Base-by-base conservation (phyloP, 2,329 filamentous ascomycete genomes). In the Pseudogymnoascus sp. region DNA sequence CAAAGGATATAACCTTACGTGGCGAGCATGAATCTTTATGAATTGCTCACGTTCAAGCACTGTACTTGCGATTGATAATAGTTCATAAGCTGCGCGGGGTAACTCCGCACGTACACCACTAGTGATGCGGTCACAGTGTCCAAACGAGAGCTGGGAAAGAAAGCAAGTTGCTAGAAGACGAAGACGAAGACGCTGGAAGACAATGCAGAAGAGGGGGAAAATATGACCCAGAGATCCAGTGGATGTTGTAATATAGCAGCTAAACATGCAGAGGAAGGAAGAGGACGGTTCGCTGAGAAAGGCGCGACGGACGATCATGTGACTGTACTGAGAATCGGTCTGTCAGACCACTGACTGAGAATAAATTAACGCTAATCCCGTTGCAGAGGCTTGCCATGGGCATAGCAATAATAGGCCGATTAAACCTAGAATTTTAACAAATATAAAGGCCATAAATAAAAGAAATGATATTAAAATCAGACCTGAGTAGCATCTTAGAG, bases 1-100 rank as follows among this genome's bases (percentile, higher is more conserved):
- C 1, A 54, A 14, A 32, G 14, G n/a, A 2, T 14, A 30, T 18
- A 6, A 16, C 3, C 18, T 54, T 54, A 54, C 11, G 47, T 54
- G n/a, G n/a, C 16, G 32, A 4, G 6, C 47, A 12, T 32, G 25
- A 54, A 54, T 54, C 14, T 54, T 54, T 28, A 54, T 54, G 47
- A 32, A 54, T 34, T 54, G 25, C 28, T 54, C 28, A 34, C 47
- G n/a, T 34, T 54, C 47, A 32, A 54, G 47, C 47, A 54, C 47
- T 20, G 47, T 20, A 32, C 28, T 54, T 54, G 28, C 25, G 28
- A 54, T 32, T 18, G 28, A 54, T 54, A 32, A 54, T 54, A 54
- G 47, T 18, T 54, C 28, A 54, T 2, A 54, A 20, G 47, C 28
- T 14, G 28, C 47, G 47, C 47, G 47, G 47, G 47, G 47, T 34